Evolutionary conservation across 2,329 filamentous ascomycete genomes (phyloP).

Genomic region (Corniculantispora saksenae): DNA sequence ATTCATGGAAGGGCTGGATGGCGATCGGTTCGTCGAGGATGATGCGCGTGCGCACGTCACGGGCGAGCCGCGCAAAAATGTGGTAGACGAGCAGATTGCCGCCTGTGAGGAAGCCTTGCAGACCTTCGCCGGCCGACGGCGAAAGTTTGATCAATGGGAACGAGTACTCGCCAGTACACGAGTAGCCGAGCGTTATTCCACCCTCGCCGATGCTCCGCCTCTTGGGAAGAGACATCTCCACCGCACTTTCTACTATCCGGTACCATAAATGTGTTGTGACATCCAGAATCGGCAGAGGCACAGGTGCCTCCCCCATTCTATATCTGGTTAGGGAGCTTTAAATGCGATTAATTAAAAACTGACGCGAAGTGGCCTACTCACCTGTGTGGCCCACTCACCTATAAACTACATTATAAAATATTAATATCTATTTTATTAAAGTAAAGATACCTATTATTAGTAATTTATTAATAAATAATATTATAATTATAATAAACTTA

Average conservation of each 20-base stretch:
- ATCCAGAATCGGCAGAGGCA: constrained; percentile 1
- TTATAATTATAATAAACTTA: too few relatives aligned
- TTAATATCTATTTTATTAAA: too few relatives aligned
- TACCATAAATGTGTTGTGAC: constrained; percentile 5
- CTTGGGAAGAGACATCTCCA: neutral
- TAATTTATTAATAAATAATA: too few relatives aligned
- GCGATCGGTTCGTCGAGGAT: neutral
- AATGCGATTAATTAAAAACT: too few relatives aligned
- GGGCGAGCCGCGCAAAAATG: neutral
- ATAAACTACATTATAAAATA: too few relatives aligned
- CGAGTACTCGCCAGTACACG: constrained; percentile 5
- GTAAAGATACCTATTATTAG: too few relatives aligned
- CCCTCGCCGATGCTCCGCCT: constrained; percentile 1
- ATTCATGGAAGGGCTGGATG: neutral
- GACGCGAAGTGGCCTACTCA: too few relatives aligned
- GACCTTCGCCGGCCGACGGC: neutral
- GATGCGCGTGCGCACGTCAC: neutral
- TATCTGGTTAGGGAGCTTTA: too few relatives aligned
- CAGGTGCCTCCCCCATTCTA: constrained; percentile 1
- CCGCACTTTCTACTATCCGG: neutral
- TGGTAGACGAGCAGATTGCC: constrained; percentile 1
- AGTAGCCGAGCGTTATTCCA: constrained; percentile 1
- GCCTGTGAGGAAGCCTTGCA: constrained; percentile 4
- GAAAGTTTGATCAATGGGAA: constrained; percentile 5
- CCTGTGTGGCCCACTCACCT: too few relatives aligned